Conservation (phyloP, 768 basidiomycete genomes). For the Mycena haematopus region DNA sequence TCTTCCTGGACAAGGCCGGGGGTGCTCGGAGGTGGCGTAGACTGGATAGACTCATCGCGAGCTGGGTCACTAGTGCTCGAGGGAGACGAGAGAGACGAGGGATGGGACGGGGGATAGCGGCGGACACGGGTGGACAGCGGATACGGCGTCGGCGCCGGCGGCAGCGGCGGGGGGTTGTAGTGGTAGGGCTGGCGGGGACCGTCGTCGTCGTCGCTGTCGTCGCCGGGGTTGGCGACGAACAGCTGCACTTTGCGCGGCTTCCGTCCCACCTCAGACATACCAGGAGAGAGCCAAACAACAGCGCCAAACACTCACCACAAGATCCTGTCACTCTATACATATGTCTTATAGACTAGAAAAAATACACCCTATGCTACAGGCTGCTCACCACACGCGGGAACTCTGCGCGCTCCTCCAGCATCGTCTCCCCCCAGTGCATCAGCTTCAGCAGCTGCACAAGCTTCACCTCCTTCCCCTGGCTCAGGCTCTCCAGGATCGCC, state of each 20-base stretch:
- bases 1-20: slow-evolving; percentile 52
- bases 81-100: slow-evolving; percentile 66
- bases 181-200: slow-evolving; percentile 38
- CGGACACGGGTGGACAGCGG: slow-evolving; percentile 33
- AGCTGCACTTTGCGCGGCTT: slow-evolving; percentile 51
- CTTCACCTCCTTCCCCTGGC: slow-evolving; percentile 93
- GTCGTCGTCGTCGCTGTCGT: slow-evolving; percentile 47
- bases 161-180: slow-evolving; percentile 40
- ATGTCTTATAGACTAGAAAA: neutral
- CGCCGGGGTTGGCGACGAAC: slow-evolving; percentile 67
- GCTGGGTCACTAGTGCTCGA: slow-evolving; percentile 70
- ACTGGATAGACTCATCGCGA: slow-evolving; percentile 67
- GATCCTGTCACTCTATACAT: neutral
- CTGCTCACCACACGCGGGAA: slow-evolving; percentile 56
- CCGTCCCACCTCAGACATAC: slow-evolving; percentile 69
- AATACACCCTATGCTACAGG: slow-evolving; percentile 1
- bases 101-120: slow-evolving; percentile 52
- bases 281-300: neutral
- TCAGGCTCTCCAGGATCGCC: slow-evolving; percentile 90
- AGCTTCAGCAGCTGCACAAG: slow-evolving; percentile 82
- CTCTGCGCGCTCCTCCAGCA: slow-evolving; percentile 78
- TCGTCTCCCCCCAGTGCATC: slow-evolving; percentile 86
- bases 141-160: slow-evolving; percentile 43
- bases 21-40: slow-evolving; percentile 75
- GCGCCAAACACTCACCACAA: neutral